These are phyloP conservation scores for Yamadazyma diospyri DNA, from an alignment of 1,139 yeast genomes.

Conservation along the genomic window DNA sequence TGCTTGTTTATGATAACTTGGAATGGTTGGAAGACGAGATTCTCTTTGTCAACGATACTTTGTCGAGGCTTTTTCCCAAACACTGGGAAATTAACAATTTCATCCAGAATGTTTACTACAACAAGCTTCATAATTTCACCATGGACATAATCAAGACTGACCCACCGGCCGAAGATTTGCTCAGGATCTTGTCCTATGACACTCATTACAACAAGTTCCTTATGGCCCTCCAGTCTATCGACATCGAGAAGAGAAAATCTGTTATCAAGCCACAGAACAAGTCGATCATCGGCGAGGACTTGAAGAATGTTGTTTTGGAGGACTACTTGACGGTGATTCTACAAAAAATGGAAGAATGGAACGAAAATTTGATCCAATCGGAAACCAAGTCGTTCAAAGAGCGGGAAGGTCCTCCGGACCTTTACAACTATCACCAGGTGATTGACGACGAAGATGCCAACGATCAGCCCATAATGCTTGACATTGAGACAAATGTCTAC, in stretches of 20 bases:
- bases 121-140: slow-evolving; percentile 59
- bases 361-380: slow-evolving; percentile 56
- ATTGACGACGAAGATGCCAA: slow-evolving; percentile 40
- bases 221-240: slow-evolving; percentile 22
- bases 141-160: slow-evolving; percentile 63
- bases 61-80: slow-evolving; percentile 58
- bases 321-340: slow-evolving; percentile 73
- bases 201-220: slow-evolving; percentile 53
- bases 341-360: slow-evolving; percentile 80
- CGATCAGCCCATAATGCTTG: slow-evolving; percentile 60
- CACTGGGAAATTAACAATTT: slow-evolving; percentile 70
- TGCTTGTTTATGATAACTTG: slow-evolving; percentile 64
- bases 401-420: slow-evolving; percentile 70
- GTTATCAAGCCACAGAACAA: slow-evolving; percentile 36
- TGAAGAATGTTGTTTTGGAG: slow-evolving; percentile 56
- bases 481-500: slow-evolving; percentile 67
- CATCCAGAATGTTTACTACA: slow-evolving; percentile 66
- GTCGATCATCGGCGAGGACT: slow-evolving; percentile 67
- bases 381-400: slow-evolving; percentile 61
- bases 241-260: slow-evolving; percentile 25
- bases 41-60: slow-evolving; percentile 55
- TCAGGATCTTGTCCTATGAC: slow-evolving; percentile 70
- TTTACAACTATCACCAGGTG: slow-evolving; percentile 37
- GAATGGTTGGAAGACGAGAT: slow-evolving; percentile 87
- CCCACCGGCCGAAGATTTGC: slow-evolving; percentile 66